Base-by-base conservation (phyloP, 352 stramenopile genomes). In the Aphanomyces astaci region DNA sequence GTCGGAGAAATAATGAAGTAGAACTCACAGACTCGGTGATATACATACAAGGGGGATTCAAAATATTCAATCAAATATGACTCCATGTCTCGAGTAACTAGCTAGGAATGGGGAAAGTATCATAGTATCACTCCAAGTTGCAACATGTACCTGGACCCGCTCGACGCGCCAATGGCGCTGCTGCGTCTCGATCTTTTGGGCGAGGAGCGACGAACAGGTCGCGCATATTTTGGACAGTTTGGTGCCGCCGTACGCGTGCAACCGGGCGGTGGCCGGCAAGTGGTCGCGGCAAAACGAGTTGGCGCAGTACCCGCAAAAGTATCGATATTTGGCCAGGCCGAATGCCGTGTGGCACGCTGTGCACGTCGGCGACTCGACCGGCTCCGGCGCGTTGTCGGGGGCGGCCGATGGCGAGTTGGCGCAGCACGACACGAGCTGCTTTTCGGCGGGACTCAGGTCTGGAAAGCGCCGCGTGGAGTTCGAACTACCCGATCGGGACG, bases 281-380 rank as follows among this genome's bases (percentile, higher is more conserved):
- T 92, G 72, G 54, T 91, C 82, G 19, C 83, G 80, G 32, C 86
- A 95, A 27, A 87, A 93, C 9, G 83, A 87, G 53, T 91, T 82
- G 17, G 72, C 81, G 66, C 86, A 93, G 72, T 93, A 92, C 0
- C 86, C 85, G 62, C 84, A 95, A 55, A 88, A 76, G 56, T 93
- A 95, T 0, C 84, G 78, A 31, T 92, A 95, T 71, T 90, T 91
- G 4, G 81, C 90, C 67, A 95, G 76, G 10, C 84, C 84, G 64
- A 95, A 95, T 55, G 88, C 78, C 0, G 84, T 64, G 1, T 76
- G 68, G 75, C 86, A 95, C 39, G 74, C 70, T 46, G 88, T 91
- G 73, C 86, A 94, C 9, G 77, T 62, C 39, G 89, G 89, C 0
- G 74, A 78, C 32, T 78, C 77, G 0, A 70, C 85, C 25, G 81